phyloP scores from a whole-genome alignment of 2,329 filamentous ascomycete genomes.

The Cylindrodendrum hubeiense region DNA sequence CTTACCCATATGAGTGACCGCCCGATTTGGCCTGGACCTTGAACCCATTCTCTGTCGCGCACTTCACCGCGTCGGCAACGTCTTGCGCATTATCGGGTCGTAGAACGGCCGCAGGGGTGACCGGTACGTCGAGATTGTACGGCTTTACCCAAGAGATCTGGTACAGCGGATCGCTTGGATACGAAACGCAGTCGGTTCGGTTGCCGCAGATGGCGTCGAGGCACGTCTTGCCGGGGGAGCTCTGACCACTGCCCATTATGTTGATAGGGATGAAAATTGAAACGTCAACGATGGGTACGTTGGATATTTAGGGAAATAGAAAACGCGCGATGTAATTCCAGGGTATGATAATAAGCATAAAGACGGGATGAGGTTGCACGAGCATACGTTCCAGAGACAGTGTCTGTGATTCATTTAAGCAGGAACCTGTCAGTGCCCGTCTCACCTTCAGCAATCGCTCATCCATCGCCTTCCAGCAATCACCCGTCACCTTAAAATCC shows the following conservation, averaged over 20 bases:
- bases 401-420: not conserved
- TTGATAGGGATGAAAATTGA: not conserved
- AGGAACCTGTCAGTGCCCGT: not conserved
- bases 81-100: slow-evolving; percentile 65
- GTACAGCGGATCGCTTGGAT: slow-evolving; percentile 58
- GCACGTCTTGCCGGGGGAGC: slow-evolving; percentile 57
- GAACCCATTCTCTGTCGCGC: slow-evolving; percentile 61
- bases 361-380: not conserved
- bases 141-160: slow-evolving; percentile 63
- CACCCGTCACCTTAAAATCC: not conserved
- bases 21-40: slow-evolving; percentile 73
- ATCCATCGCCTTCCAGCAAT: not conserved
- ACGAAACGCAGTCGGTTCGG: slow-evolving; percentile 60
- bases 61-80: slow-evolving; percentile 68
- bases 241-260: slow-evolving; percentile 58
- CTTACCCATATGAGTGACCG: slow-evolving; percentile 73
- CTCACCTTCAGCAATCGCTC: too few species aligned
- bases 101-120: slow-evolving; percentile 68
- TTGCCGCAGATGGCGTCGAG: slow-evolving; percentile 61
- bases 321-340: not conserved
- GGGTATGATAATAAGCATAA: not conserved
- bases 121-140: slow-evolving; percentile 64
- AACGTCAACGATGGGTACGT: not conserved
- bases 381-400: not conserved
- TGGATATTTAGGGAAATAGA: not conserved